A percentile compares a stretch with the other conserved stretches of the same genome.
These are phyloP conservation scores for Westerdykella aurantiaca DNA, from an alignment of 2,329 filamentous ascomycete genomes.

Conservation along the genomic window DNA sequence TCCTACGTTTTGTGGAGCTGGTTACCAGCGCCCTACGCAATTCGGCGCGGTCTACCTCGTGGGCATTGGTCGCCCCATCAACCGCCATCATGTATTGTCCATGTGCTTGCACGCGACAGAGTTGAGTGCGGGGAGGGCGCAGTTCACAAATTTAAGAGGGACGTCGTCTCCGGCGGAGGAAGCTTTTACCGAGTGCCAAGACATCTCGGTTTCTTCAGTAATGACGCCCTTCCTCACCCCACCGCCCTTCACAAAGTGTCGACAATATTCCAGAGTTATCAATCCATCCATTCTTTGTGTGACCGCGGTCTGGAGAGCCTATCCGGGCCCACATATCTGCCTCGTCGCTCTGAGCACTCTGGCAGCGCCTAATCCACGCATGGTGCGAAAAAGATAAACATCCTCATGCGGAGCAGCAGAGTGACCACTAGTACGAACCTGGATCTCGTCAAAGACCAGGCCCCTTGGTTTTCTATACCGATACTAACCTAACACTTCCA, in stretches of 20 bases:
- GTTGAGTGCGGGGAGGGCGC: conserved; percentile 18
- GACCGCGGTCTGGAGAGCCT: too few relatives aligned
- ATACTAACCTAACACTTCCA: not conserved
- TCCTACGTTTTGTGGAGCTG: conserved; percentile 46
- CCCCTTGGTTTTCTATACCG: conserved; percentile 33
- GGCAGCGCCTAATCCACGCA: too few relatives aligned
- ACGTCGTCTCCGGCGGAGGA: conserved; percentile 13
- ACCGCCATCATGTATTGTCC: conserved; percentile 33
- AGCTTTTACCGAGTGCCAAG: conserved; percentile 22
- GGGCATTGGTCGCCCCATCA: conserved; percentile 29
- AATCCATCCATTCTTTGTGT: too few relatives aligned
- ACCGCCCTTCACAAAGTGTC: not conserved
- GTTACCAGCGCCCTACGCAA: conserved; percentile 41
- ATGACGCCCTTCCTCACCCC: not conserved
- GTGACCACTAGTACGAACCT: conserved; percentile 18
- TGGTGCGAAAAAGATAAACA: too few relatives aligned
- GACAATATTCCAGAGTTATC: not conserved
- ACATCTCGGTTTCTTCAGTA: not conserved
- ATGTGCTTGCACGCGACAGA: conserved; percentile 24
- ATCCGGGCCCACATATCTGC: too few relatives aligned
- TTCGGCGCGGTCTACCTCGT: conserved; percentile 29
- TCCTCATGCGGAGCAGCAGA: too few relatives aligned
- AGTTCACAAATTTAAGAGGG: conserved; percentile 17
- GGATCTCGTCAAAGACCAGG: conserved; percentile 32
- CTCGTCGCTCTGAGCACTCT: too few relatives aligned